Evolutionary conservation across 495 filamentous ascomycete genomes (phyloP), one percentile per base, ranked within the genome.

Genomic region (Lepidopterella palustris): DNA sequence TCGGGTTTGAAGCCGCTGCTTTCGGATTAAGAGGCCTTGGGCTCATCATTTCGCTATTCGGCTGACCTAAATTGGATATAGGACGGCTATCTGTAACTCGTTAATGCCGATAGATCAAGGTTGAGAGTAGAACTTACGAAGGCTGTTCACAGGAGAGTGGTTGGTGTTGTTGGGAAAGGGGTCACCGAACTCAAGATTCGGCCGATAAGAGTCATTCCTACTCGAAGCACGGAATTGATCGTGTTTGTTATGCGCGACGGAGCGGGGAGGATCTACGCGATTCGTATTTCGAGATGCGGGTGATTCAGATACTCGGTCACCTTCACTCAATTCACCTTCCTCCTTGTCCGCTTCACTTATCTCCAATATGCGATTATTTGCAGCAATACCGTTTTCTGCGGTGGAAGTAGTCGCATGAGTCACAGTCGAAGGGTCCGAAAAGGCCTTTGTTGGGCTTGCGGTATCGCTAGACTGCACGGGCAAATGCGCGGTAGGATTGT

Each of bases 281-380:
- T 62, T 57, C 31, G 57, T 47, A 24, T 60, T 31, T 59, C 58
- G 55, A 18, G 49, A 57, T 11, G 57, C 58, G 32, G 68, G 53
- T 42, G 65, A 63, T 21, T 75, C 73, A 11, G 63, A 55, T 50
- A 79, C 77, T 40, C 75, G 79, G 62, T 84, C 84, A 0, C 76
- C 78, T 59, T 90, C 87, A 62, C 84, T 88, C 18, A 91, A 66
- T 66, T 92, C 88, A 1, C 87, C 87, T 65, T 92, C 88, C 60
- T 93, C 88, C 29, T 80, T 77, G 53, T 20, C 58, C 32, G 24
- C 65, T 62, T 61, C 57, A 8, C 27, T 23, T 10, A 58, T 20
- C 23, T 62, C 66, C 13, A 72, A 65, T 31, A 78, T 68, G 5
- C 67, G 70, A 51, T 47, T 65, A 53, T 28, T 54, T 63, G 32